phyloP scores from a whole-genome alignment of 2,329 filamentous ascomycete genomes.

The Eutypella sp. region DNA sequence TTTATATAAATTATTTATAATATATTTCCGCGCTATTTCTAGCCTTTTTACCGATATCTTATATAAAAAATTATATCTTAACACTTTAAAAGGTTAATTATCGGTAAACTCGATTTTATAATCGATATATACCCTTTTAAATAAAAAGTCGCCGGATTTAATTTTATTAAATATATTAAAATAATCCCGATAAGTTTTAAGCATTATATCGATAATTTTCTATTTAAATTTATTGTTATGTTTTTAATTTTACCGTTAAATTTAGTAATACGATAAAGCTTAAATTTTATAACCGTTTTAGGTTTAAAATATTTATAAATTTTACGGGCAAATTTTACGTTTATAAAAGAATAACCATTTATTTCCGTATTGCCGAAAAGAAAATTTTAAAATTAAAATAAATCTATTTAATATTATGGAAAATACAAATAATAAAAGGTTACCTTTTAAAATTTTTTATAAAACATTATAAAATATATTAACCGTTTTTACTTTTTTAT shows the following conservation, averaged over 20 bases:
- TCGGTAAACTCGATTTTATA: background rate
- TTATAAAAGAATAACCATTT: background rate
- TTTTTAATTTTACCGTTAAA: background rate
- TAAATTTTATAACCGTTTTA: background rate
- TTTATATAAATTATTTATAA: constrained; percentile 1
- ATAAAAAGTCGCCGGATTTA: background rate
- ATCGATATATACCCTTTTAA: background rate
- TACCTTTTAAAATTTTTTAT: background rate
- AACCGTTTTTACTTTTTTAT: background rate
- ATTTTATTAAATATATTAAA: background rate
- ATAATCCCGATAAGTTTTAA: background rate
- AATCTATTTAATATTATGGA: constrained; percentile 2
- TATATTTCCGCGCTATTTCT: constrained; percentile 1
- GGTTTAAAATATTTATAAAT: constrained; percentile 1
- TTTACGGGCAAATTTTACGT: background rate
- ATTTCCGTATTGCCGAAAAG: background rate
- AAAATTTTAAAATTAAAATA: background rate
- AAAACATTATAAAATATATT: background rate
- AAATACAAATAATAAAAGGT: background rate
- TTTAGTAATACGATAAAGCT: background rate
- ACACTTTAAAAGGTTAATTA: background rate
- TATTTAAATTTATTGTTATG: background rate
- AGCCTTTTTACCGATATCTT: background rate
- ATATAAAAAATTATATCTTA: constrained; percentile 1
- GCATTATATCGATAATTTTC: background rate